A percentile compares a stretch with the other conserved stretches of the same genome.
Evolutionary conservation across 1,284 basidiomycete genomes (phyloP).

Genomic region (Leucoagaricus sp.): DNA sequence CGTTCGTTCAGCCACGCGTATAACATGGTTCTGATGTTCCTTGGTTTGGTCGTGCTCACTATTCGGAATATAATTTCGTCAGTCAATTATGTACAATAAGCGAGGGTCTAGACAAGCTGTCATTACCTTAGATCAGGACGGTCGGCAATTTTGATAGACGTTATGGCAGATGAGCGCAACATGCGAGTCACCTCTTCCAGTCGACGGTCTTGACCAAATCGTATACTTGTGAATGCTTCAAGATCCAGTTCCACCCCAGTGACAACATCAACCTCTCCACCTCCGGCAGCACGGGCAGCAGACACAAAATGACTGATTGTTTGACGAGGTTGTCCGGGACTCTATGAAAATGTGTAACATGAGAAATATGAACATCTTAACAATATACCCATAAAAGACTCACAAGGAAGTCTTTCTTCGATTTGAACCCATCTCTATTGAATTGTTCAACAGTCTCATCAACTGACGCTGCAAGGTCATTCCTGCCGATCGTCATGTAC

Average conservation of each 20-base stretch:
- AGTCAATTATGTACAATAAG: background rate
- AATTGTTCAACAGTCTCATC: slow-evolving; percentile 43
- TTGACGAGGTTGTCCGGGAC: slow-evolving; percentile 44
- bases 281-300: slow-evolving; percentile 48
- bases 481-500: slow-evolving; percentile 77
- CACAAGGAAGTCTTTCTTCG: slow-evolving; percentile 63
- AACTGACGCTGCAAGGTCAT: slow-evolving; percentile 73
- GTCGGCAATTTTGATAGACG: slow-evolving; percentile 68
- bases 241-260: slow-evolving; percentile 73
- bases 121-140: slow-evolving; percentile 75
- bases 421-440: slow-evolving; percentile 51
- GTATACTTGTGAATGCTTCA: slow-evolving; percentile 76
- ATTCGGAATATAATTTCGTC: slow-evolving; percentile 7
- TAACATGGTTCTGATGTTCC: slow-evolving; percentile 80
- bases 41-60: slow-evolving; percentile 82
- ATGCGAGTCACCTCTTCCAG: slow-evolving; percentile 87
- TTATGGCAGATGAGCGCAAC: slow-evolving; percentile 74
- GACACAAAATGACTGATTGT: slow-evolving; percentile 54
- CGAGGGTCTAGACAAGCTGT: background rate
- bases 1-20: slow-evolving; percentile 82
- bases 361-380: background rate
- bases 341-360: slow-evolving; percentile 31
- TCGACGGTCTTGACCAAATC: slow-evolving; percentile 85
- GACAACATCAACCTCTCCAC: slow-evolving; percentile 54
- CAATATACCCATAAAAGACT: slow-evolving; percentile 22